phyloP scores from a whole-genome alignment of 768 basidiomycete genomes.

The Kockovaella imperatae region DNA sequence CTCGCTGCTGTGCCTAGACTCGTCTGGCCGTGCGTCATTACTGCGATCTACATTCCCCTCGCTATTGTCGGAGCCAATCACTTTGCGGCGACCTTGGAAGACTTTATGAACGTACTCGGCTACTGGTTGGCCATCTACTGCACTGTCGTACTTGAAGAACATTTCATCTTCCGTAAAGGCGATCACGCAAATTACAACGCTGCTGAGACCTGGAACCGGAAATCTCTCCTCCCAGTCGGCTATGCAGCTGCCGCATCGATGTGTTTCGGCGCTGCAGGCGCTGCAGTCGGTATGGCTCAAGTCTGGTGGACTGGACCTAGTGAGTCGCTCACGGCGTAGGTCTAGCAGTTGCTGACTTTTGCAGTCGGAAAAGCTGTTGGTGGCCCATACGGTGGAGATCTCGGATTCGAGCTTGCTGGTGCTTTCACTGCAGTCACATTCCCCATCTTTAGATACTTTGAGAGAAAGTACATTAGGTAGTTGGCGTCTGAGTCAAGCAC shows the following conservation, averaged over 20 bases:
- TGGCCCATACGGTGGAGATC: constrained; percentile 47
- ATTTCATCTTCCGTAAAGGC: constrained; percentile 51
- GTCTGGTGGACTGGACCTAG: constrained; percentile 51
- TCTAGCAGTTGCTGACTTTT: not conserved
- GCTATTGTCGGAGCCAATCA: constrained; percentile 50
- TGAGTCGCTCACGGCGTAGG: constrained; percentile 2
- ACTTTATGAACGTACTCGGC: constrained; percentile 40
- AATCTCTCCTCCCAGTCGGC: constrained; percentile 44
- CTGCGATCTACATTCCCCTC: constrained; percentile 50
- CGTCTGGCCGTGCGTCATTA: constrained; percentile 43
- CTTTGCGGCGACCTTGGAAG: constrained; percentile 49
- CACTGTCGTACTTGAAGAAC: constrained; percentile 50
- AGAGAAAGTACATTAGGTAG: constrained; percentile 46
- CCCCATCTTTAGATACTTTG: constrained; percentile 51
- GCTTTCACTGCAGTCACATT: constrained; percentile 51
- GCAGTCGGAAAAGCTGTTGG: constrained; percentile 49
- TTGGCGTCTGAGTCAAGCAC: too few species aligned
- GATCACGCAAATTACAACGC: constrained; percentile 45
- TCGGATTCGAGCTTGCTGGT: constrained; percentile 54
- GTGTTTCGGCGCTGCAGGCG: constrained; percentile 47
- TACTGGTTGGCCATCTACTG: constrained; percentile 55
- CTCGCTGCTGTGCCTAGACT: constrained; percentile 48
- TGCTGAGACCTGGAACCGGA: constrained; percentile 42
- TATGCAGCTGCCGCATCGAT: constrained; percentile 45
- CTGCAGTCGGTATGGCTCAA: constrained; percentile 53